phyloP scores from a whole-genome alignment of 2,329 filamentous ascomycete species.

The Geosmithia flava region DNA sequence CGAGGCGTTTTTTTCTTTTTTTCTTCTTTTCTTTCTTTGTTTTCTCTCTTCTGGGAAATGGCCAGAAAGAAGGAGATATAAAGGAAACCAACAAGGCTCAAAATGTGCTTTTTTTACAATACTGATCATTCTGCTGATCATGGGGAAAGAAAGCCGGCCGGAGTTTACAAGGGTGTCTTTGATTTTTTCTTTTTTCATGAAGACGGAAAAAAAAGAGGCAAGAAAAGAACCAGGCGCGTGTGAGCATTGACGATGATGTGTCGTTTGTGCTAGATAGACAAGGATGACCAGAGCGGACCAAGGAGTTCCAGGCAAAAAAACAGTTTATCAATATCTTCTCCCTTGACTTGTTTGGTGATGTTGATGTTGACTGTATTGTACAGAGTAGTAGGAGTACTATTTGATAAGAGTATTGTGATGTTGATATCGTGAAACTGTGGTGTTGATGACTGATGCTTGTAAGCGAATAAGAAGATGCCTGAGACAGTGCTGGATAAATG shows the following conservation, averaged over 20 bases:
- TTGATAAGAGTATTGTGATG: too few relatives aligned
- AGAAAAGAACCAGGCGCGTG: neutral
- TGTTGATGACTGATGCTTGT: too few relatives aligned
- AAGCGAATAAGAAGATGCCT: too few relatives aligned
- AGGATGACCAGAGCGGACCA: slow-evolving; percentile 24
- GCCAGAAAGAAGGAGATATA: neutral
- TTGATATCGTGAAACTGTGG: too few relatives aligned
- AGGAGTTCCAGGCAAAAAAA: slow-evolving; percentile 27
- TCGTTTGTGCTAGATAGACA: slow-evolving; percentile 4
- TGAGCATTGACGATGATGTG: neutral
- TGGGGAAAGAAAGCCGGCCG: neutral
- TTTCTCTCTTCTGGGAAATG: neutral
- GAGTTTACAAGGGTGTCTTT: neutral
- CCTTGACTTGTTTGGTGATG: too few relatives aligned
- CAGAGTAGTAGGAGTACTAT: too few relatives aligned
- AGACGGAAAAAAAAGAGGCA: neutral
- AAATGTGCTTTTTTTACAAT: neutral
- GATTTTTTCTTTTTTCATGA: neutral
- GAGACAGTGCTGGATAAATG: too few relatives aligned
- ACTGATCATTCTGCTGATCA: neutral
- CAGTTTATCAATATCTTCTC: too few relatives aligned
- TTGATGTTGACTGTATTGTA: too few relatives aligned
- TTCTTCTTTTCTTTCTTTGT: neutral
- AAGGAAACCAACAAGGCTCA: neutral
- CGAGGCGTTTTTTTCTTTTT: neutral